A percentile compares a stretch with the other conserved stretches of the same genome.
Conservation (phyloP, 257 asterid species). For the Solanum dulcamara region DNA sequence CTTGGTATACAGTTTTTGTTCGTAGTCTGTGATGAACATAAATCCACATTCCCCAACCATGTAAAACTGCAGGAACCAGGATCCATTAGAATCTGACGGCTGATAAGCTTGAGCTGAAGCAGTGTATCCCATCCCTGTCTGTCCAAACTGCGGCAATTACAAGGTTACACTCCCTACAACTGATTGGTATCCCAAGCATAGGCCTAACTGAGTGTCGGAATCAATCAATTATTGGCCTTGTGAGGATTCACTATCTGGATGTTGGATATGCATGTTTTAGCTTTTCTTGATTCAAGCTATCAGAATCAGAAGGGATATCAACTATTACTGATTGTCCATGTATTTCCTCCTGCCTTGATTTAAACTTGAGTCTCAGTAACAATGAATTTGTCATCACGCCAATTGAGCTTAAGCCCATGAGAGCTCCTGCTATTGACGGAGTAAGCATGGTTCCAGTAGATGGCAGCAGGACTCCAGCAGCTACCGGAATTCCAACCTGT, state of each 20-base stretch:
- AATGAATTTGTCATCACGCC: conserved; percentile 93
- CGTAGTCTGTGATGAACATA: background rate
- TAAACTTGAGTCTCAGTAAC: conserved; percentile 56
- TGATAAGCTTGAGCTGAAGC: background rate
- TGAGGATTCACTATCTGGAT: conserved; percentile 26
- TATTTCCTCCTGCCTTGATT: conserved; percentile 25
- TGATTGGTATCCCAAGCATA: background rate
- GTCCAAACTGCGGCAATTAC: background rate
- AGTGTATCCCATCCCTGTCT: background rate
- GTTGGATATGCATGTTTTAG: conserved; percentile 30
- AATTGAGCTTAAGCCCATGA: conserved; percentile 94
- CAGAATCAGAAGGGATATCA: conserved; percentile 29
- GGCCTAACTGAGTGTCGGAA: background rate
- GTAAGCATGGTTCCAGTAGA: conserved; percentile 86
- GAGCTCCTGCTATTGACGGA: conserved; percentile 96
- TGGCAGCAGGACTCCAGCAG: conserved; percentile 87
- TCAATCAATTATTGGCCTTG: background rate
- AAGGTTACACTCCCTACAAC: background rate
- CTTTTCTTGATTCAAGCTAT: conserved; percentile 16
- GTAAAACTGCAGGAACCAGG: background rate
- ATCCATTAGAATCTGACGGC: background rate
- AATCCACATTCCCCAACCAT: background rate
- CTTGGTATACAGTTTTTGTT: background rate
- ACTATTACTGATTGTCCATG: conserved; percentile 19
- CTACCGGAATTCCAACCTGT: conserved; percentile 92